These are phyloP conservation scores for Arabidopsis suecica DNA, from an alignment of 345 rosid genomes.

Conservation along the genomic window DNA sequence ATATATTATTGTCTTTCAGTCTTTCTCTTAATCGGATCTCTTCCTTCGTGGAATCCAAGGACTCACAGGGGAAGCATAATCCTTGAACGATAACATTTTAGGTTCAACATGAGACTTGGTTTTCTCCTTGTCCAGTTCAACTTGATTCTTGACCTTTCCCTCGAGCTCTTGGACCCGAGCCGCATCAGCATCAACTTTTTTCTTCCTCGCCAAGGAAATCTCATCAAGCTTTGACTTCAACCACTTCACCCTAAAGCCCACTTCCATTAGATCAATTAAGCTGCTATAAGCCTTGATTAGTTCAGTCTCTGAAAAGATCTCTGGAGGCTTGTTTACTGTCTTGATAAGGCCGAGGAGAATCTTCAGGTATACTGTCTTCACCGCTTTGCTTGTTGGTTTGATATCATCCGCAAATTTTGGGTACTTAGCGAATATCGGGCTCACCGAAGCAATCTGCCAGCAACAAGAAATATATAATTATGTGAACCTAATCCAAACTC, in stretches of 20 bases:
- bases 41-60: not conserved
- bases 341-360: constrained; percentile 21
- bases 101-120: not conserved
- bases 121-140: constrained; percentile 17
- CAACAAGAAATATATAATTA: not conserved
- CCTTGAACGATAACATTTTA: not conserved
- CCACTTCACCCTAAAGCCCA: constrained; percentile 8
- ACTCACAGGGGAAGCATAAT: not conserved
- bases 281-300: not conserved
- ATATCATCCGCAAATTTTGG: constrained; percentile 32
- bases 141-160: not conserved
- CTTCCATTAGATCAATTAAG: not conserved
- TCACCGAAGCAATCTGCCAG: constrained; percentile 8
- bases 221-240: constrained; percentile 13
- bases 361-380: constrained; percentile 28
- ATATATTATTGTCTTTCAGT: not conserved
- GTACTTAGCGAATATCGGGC: not conserved
- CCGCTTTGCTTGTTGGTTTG: constrained; percentile 5
- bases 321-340: constrained; percentile 12
- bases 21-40: not conserved
- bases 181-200: not conserved
- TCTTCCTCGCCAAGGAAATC: constrained; percentile 9
- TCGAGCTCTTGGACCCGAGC: not conserved
- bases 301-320: constrained; percentile 25
- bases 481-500: constrained; percentile 10